These are phyloP conservation scores for Pseudogymnoascus sp. DNA, from an alignment of 2,329 filamentous ascomycete species.

Conservation along the genomic window DNA sequence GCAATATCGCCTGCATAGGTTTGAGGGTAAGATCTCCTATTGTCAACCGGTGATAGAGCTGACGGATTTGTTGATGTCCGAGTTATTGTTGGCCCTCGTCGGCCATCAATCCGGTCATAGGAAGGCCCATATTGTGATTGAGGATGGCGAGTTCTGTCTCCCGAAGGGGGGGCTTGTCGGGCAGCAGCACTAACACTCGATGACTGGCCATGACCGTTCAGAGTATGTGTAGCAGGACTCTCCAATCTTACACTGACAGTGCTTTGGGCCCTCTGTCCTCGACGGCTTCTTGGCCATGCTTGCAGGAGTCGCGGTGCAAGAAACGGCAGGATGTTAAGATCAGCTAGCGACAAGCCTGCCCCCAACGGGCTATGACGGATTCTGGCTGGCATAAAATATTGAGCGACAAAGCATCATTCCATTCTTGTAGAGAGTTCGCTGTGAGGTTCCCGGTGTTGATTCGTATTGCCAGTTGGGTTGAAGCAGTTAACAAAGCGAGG, in stretches of 20 bases:
- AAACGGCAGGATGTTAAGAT: conserved; percentile 28
- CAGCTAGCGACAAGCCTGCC: conserved; percentile 24
- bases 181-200: not conserved
- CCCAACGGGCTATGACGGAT: conserved; percentile 19
- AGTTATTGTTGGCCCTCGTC: not conserved
- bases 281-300: conserved; percentile 24
- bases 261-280: not conserved
- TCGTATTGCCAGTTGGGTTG: conserved; percentile 1
- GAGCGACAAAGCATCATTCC: not conserved
- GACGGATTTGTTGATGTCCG: not conserved
- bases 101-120: not conserved
- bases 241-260: not conserved
- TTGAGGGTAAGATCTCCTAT: not conserved
- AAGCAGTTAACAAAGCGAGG: not conserved
- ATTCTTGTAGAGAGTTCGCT: not conserved
- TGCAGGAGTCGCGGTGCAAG: conserved; percentile 28
- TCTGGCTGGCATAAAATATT: conserved; percentile 9
- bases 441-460: not conserved
- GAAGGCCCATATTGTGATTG: not conserved
- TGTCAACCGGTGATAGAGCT: not conserved
- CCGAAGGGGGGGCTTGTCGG: not conserved
- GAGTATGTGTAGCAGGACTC: not conserved
- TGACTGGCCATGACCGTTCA: not conserved
- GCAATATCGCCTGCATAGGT: not conserved
- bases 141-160: not conserved